Base-by-base conservation (phyloP, 805 yeast genomes). In the Scheffersomyces ergatensis region DNA sequence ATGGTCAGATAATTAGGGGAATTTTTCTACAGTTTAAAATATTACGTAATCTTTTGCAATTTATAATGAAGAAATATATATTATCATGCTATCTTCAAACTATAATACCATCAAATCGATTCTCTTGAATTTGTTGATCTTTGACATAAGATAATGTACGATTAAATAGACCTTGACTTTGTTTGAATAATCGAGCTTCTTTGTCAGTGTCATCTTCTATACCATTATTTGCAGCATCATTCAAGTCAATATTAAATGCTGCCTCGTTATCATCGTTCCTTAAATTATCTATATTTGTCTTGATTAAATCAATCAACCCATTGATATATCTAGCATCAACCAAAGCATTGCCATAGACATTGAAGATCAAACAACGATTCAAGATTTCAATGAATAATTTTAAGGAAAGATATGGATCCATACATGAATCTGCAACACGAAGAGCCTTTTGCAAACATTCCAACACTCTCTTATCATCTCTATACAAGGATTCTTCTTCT, bases 371-470 rank as follows among this genome's bases (percentile, higher is more conserved):
- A 47, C 95, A 89, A 47, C 89, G 78, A 66, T 89, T 88, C 48
- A 93, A 70, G 16, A 93, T 89, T 64, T 93, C 98, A 34, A 92
- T 83, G 67, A 92, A 90, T 40, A 93, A 70, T 62, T 88, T 92
- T 42, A 85, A 70, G 26, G 89, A 85, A 34, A 80, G 83, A 45
- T 63, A 67, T 6, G 74, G 74, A 56, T 92, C 98, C 82, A 90
- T 83, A 42, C 93, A 86, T n/a, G 93, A 85, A 59, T 93, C 98
- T 0, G 97, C 96, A 6, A 89, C 88, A 34, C 97, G 72, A 14
- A 92, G 62, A 1, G 97, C 80, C 50, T 92, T 80, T 60, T 89
- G 97, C 34, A 92, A 72, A 59, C 97, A 89, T 56, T 93, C 98
- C 55, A 92, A 67, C 1, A 92, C 96, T 27, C 96, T 72, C 54